A percentile compares a stretch with the other conserved stretches of the same genome.
Conservation (phyloP, 2,329 filamentous ascomycete genomes). For the Fulvia fulva region DNA sequence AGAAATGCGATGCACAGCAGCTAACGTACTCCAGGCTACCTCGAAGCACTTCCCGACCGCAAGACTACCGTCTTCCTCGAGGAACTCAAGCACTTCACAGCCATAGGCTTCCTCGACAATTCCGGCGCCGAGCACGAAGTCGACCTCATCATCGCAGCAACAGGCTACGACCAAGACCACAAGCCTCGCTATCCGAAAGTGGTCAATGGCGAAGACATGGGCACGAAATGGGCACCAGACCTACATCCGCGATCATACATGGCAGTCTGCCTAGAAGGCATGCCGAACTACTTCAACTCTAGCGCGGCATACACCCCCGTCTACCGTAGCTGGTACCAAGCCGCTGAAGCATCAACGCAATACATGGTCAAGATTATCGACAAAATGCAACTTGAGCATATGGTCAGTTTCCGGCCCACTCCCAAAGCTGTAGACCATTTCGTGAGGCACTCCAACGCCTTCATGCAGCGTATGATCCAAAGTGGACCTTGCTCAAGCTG, state of each 20-base stretch:
- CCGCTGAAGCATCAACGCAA: constrained; percentile 12
- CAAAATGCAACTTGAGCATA: constrained; percentile 20
- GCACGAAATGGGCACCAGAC: background rate
- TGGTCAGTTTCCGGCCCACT: constrained; percentile 12
- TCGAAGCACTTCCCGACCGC: background rate
- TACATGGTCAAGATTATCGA: constrained; percentile 19
- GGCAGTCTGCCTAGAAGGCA: constrained; percentile 14
- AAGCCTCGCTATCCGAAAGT: constrained; percentile 18
- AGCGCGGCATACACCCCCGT: constrained; percentile 14
- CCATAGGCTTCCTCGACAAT: too few relatives aligned
- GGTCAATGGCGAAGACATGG: constrained; percentile 18
- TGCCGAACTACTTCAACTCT: constrained; percentile 23
- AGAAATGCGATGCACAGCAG: too few relatives aligned
- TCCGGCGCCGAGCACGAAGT: too few relatives aligned
- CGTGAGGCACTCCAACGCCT: constrained; percentile 15
- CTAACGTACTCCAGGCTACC: background rate
- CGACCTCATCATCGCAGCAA: constrained; percentile 22
- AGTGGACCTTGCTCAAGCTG: constrained; percentile 13
- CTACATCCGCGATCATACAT: constrained; percentile 17
- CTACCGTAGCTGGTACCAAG: constrained; percentile 17
- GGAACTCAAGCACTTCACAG: too few relatives aligned
- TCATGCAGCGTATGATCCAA: constrained; percentile 10
- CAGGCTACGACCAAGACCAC: constrained; percentile 20
- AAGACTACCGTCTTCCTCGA: too few relatives aligned
- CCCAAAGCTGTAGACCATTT: constrained; percentile 18